A percentile compares a stretch with the other conserved stretches of the same genome.
phyloP scores from a whole-genome alignment of 257 asterid species.

The Thymus mandschuricus region DNA sequence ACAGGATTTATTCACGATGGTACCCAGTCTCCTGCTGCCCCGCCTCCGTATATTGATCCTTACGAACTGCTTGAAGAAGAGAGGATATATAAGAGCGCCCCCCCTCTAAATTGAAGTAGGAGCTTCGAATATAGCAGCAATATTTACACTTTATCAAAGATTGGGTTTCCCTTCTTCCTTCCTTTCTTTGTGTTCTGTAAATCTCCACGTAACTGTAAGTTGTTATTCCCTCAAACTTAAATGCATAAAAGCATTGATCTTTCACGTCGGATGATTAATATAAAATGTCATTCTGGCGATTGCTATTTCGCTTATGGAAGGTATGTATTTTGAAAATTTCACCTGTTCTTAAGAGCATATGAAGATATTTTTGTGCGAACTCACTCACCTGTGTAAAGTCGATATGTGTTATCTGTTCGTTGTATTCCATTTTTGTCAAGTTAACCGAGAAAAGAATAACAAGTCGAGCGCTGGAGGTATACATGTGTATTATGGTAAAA shows the following conservation, averaged over 20 bases:
- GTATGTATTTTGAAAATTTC: not conserved
- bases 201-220: conserved; percentile 3
- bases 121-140: conserved; percentile 35
- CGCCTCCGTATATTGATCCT: conserved; percentile 75
- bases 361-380: no score
- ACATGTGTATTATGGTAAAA: no score
- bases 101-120: conserved; percentile 56
- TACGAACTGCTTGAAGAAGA: conserved; percentile 80
- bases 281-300: conserved; percentile 1
- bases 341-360: not conserved
- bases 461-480: no score
- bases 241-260: conserved; percentile 7
- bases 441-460: no score
- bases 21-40: conserved; percentile 33
- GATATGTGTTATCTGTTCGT: no score
- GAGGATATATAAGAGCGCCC: conserved; percentile 66
- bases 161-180: not conserved
- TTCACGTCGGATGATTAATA: not conserved
- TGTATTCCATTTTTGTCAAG: no score
- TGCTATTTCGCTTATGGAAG: not conserved
- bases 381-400: no score
- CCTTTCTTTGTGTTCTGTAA: conserved; percentile 23
- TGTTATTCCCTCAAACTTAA: conserved; percentile 7
- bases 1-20: conserved; percentile 75
- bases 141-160: conserved; percentile 29